These are phyloP conservation scores for Trypanosoma brucei DNA, from an alignment of 208 protist species.

Conservation along the genomic window DNA sequence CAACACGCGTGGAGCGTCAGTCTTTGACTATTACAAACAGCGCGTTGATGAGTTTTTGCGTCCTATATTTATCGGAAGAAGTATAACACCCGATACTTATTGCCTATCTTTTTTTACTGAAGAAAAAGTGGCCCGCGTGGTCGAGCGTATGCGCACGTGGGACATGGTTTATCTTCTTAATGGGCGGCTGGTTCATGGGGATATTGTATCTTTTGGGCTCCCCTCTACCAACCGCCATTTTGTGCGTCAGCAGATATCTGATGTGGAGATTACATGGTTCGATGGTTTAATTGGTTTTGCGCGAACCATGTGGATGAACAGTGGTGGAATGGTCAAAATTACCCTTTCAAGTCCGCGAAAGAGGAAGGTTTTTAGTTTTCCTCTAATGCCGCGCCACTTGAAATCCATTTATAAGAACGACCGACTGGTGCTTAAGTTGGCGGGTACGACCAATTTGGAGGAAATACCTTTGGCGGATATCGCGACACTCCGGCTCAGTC, in stretches of 20 bases:
- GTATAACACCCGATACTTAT: neutral
- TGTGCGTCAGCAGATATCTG: slow-evolving; percentile 66
- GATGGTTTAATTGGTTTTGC: slow-evolving; percentile 35
- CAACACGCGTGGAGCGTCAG: slow-evolving; percentile 14
- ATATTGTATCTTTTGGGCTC: slow-evolving; percentile 46
- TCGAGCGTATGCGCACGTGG: slow-evolving; percentile 83
- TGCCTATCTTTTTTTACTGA: slow-evolving; percentile 16
- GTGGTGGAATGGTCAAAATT: slow-evolving; percentile 12
- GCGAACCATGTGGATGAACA: slow-evolving; percentile 28
- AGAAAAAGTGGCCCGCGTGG: slow-evolving; percentile 29
- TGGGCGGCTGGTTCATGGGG: slow-evolving; percentile 54
- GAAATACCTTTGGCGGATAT: slow-evolving; percentile 51
- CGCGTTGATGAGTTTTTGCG: neutral
- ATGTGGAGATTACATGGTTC: slow-evolving; percentile 70
- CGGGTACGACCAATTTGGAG: slow-evolving; percentile 34
- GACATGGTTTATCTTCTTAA: slow-evolving; percentile 81
- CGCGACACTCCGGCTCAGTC: slow-evolving; percentile 50
- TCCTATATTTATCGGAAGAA: neutral
- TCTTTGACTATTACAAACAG: slow-evolving; percentile 22
- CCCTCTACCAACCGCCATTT: slow-evolving; percentile 50
- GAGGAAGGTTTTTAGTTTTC: slow-evolving; percentile 54
- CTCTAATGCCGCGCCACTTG: slow-evolving; percentile 24
- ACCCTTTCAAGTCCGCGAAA: slow-evolving; percentile 44
- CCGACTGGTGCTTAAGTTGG: slow-evolving; percentile 54
- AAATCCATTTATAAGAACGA: slow-evolving; percentile 35